Base-by-base conservation (phyloP, 371 early-diverging fungal genomes). In the Rhizopus sp. region DNA sequence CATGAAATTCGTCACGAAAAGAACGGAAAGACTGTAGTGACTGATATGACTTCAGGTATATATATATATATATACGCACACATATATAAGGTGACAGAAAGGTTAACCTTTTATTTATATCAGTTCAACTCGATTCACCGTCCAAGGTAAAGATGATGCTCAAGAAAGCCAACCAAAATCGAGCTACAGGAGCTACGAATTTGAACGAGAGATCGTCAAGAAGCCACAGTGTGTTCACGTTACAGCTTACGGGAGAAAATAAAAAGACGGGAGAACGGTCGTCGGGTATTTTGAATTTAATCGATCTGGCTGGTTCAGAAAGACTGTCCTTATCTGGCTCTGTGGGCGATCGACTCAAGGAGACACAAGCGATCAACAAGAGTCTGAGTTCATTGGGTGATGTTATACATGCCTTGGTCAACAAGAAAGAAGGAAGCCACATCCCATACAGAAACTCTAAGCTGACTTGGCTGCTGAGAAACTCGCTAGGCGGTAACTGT, bases 401-500 rank as follows among this genome's bases (percentile, higher is more conserved):
- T 82, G 99, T 99, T 4, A 95, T 99, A 58, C 83, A 81, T 34
- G 93, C 97, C 6, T 75, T 99, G 32, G 84, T 88, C n/a, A 89
- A 89, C 62, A 79, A 69, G 51, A 76, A 74, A 50, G 85, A 92
- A 57, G 92, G 90, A 37, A 66, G 74, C 12, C 96, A 98, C 73
- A 83, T 99, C n/a, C 99, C 99, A 0, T 99, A 95, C 70, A 83
- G 99, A 67, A 95, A 99, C 79, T 97, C 97, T 3, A 98, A 97
- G 56, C 64, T 98, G 35, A 99, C 99, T 5, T 93, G 92, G 69
- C 59, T 98, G 57, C 78, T 99, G 47, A 93, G 97, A 70, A 87
- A 93, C 67, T 93, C 93, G 0, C 81, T 97, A 5, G 78, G 92
- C 7, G 96, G 96, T 16, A 98, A 97, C 64, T 92, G 93, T 63